phyloP scores from a whole-genome alignment of 495 filamentous ascomycete species.

The Endocarpon pusillum region DNA sequence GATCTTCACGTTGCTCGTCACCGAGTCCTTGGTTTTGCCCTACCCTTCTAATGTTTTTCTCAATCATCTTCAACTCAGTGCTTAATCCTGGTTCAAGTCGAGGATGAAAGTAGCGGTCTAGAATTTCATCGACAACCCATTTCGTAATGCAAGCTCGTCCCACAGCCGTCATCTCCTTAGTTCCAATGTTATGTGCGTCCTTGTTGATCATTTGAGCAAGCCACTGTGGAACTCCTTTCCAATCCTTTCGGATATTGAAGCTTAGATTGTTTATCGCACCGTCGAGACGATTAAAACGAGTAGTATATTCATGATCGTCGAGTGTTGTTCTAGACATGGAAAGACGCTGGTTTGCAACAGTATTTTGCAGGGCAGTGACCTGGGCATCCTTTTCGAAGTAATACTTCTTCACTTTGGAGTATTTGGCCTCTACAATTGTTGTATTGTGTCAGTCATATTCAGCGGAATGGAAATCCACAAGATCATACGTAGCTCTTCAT shows the following conservation, averaged over 20 bases:
- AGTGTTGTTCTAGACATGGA: slow-evolving; percentile 87
- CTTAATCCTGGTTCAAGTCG: slow-evolving; percentile 60
- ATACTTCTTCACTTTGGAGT: slow-evolving; percentile 91
- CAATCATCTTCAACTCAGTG: slow-evolving; percentile 64
- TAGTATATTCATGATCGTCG: slow-evolving; percentile 88
- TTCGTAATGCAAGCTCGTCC: slow-evolving; percentile 79
- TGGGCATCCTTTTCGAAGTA: slow-evolving; percentile 94
- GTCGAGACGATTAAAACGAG: slow-evolving; percentile 79
- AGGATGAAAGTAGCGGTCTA: slow-evolving; percentile 84
- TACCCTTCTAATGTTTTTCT: slow-evolving; percentile 66
- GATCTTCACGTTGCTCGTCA: slow-evolving; percentile 77
- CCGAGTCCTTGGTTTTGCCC: slow-evolving; percentile 50
- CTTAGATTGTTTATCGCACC: slow-evolving; percentile 89
- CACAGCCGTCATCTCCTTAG: slow-evolving; percentile 91
- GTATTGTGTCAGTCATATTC: too few relatives aligned
- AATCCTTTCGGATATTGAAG: slow-evolving; percentile 88
- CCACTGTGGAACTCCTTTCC: slow-evolving; percentile 67
- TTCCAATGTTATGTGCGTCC: slow-evolving; percentile 64
- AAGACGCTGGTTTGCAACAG: slow-evolving; percentile 84
- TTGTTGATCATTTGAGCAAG: slow-evolving; percentile 59
- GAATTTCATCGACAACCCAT: slow-evolving; percentile 84
- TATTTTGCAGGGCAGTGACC: slow-evolving; percentile 90
- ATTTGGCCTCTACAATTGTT: slow-evolving; percentile 69
- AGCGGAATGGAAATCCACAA: slow-evolving; percentile 1
- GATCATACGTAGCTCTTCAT: slow-evolving; percentile 51